Percentiles rank a stretch among this genome's conserved stretches.
Evolutionary conservation across 169 alveolate species (phyloP).

Genomic region (Plasmodium gallinaceum): DNA sequence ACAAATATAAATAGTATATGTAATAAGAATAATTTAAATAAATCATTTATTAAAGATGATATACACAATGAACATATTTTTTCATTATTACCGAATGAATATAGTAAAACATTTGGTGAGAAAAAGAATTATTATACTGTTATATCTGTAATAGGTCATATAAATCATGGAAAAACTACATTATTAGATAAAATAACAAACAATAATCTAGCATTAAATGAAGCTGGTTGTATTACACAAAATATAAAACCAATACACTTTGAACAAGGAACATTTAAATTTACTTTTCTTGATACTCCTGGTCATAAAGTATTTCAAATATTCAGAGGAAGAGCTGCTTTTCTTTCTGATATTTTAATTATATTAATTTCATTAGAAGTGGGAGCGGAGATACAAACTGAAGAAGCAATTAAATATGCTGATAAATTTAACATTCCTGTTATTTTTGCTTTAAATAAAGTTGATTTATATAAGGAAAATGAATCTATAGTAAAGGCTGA

Average conservation of each 20-base stretch:
- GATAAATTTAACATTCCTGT: constrained; percentile 85
- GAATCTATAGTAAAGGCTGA: constrained; percentile 84
- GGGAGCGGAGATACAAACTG: constrained; percentile 85
- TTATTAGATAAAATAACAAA: constrained; percentile 79
- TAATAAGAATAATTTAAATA: background rate
- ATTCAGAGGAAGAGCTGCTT: constrained; percentile 87
- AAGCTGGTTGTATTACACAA: constrained; percentile 81
- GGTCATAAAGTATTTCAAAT: constrained; percentile 86
- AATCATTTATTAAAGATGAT: background rate
- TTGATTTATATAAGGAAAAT: constrained; percentile 80
- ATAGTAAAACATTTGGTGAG: constrained; percentile 14
- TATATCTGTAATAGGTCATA: constrained; percentile 88
- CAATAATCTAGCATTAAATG: constrained; percentile 55
- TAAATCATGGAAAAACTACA: constrained; percentile 91
- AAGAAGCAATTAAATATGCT: constrained; percentile 86
- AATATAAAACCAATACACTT: constrained; percentile 73
- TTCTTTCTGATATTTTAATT: constrained; percentile 84
- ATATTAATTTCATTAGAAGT: constrained; percentile 83
- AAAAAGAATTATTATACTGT: constrained; percentile 81
- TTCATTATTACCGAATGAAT: background rate
- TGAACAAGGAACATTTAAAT: constrained; percentile 62
- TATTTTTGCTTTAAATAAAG: constrained; percentile 84
- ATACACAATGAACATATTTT: background rate
- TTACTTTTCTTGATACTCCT: constrained; percentile 87
- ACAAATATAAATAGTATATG: background rate